Conservation (phyloP, 306 rosid species). For the Carpinus fangiana region DNA sequence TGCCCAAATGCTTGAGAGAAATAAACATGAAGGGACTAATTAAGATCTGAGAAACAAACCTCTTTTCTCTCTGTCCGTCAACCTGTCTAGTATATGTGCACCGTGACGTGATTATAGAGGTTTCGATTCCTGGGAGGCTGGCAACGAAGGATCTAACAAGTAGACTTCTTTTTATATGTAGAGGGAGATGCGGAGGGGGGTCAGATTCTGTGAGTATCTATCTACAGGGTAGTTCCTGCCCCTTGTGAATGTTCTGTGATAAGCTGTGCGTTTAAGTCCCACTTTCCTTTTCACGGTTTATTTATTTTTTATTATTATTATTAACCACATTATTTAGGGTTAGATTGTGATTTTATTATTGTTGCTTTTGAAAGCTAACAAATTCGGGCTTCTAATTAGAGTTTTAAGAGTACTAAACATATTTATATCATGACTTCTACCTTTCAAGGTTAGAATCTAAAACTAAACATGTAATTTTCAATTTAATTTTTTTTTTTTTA, state of each 20-base stretch:
- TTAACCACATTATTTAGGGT: too few species aligned
- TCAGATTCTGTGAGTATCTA: neutral
- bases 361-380: too few species aligned
- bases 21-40: neutral
- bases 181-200: neutral
- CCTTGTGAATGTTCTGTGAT: neutral
- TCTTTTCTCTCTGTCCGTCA: neutral
- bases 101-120: neutral
- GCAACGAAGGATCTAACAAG: neutral
- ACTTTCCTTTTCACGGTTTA: too few species aligned
- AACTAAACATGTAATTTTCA: too few species aligned
- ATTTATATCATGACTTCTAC: too few species aligned
- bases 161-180: neutral
- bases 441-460: too few species aligned
- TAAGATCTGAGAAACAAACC: conserved; percentile 11
- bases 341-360: too few species aligned
- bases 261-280: neutral
- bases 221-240: neutral
- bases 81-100: neutral
- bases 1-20: neutral
- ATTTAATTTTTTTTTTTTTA: too few species aligned
- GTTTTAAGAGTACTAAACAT: too few species aligned
- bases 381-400: too few species aligned
- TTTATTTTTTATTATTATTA: too few species aligned
- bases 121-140: neutral